phyloP scores from a whole-genome alignment of 306 rosid species.

The Medicago ruthenica region DNA sequence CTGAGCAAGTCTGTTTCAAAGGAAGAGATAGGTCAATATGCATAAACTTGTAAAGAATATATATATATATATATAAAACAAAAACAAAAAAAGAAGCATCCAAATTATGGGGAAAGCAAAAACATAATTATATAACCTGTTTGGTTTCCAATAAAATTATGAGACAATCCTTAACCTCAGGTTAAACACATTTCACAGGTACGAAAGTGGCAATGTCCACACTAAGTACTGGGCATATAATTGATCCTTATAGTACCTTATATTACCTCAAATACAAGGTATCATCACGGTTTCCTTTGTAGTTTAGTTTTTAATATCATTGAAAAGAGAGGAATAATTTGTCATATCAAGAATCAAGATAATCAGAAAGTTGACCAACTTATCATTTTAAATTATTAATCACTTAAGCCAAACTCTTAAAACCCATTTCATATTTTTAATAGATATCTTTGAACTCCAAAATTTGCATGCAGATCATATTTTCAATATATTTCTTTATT shows the following conservation, averaged over 20 bases:
- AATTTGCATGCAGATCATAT: too few species aligned
- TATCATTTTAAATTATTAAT: too few species aligned
- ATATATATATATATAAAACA: too few species aligned
- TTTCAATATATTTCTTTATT: too few species aligned
- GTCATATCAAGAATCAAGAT: neutral
- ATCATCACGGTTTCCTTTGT: neutral
- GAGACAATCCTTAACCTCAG: constrained; percentile 12
- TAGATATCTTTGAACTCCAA: too few species aligned
- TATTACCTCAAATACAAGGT: neutral
- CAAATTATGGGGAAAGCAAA: constrained; percentile 19
- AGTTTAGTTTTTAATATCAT: neutral
- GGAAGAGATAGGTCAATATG: constrained; percentile 22
- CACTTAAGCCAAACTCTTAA: too few species aligned
- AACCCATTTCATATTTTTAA: too few species aligned
- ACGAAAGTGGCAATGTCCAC: neutral
- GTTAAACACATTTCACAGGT: neutral
- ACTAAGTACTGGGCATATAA: neutral
- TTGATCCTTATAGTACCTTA: neutral
- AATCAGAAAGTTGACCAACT: too few species aligned
- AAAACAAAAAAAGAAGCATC: constrained; percentile 17
- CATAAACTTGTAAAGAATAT: constrained; percentile 2
- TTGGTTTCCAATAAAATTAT: neutral
- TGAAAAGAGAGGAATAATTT: neutral
- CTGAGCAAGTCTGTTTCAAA: constrained; percentile 87
- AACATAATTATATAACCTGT: constrained; percentile 22